These are phyloP conservation scores for Piper longum DNA, from an alignment of 164 flowering plant genomes.

Conservation along the genomic window DNA sequence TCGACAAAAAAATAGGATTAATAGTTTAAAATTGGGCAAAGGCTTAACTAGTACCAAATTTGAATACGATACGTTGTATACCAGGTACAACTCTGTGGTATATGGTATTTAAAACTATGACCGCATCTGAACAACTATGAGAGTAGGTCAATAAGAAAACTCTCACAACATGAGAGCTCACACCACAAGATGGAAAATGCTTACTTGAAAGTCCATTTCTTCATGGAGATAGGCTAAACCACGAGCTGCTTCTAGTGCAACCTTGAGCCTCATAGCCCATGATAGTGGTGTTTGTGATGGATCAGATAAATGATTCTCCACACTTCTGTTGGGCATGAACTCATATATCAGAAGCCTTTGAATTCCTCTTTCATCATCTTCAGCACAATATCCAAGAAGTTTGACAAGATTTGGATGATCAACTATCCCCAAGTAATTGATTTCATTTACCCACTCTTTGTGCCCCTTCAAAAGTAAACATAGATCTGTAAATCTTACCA, in stretches of 20 bases:
- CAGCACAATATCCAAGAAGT: constrained; percentile 83
- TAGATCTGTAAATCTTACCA: constrained; percentile 1
- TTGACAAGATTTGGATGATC: constrained; percentile 94
- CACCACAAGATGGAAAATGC: neutral
- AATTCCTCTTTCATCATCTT: constrained; percentile 89
- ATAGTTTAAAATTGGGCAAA: too few species aligned
- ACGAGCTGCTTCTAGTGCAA: constrained; percentile 83
- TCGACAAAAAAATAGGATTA: too few species aligned
- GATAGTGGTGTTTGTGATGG: constrained; percentile 39
- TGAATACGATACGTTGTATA: too few species aligned
- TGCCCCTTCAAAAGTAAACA: constrained; percentile 51
- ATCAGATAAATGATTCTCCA: constrained; percentile 59
- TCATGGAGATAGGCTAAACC: constrained; percentile 86
- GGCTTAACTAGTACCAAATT: too few species aligned
- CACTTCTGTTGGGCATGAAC: constrained; percentile 78
- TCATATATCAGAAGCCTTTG: constrained; percentile 81
- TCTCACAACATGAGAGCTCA: too few species aligned
- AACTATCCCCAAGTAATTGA: constrained; percentile 79
- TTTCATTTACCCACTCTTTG: constrained; percentile 98
- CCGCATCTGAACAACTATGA: too few species aligned
- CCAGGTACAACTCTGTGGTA: too few species aligned
- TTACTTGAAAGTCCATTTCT: constrained; percentile 89
- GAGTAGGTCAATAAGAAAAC: too few species aligned
- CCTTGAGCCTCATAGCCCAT: constrained; percentile 72
- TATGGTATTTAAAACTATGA: too few species aligned